Percentiles rank a stretch among this genome's conserved stretches.
Evolutionary conservation across 495 filamentous ascomycete species (phyloP).

Genomic region (Aspergillus incahuasiensis): DNA sequence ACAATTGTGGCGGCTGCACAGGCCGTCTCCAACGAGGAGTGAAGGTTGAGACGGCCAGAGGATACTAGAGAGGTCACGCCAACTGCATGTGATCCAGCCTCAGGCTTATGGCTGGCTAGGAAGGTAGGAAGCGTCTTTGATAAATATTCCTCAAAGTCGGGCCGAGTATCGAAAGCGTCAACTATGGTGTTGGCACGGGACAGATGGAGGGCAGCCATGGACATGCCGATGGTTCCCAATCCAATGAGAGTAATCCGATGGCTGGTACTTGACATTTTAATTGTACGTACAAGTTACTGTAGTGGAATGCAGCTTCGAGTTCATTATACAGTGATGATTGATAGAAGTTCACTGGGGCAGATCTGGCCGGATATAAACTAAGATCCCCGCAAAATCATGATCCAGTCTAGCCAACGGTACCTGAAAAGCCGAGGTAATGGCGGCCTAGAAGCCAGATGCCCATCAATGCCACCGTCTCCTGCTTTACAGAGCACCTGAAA

Average conservation of each 20-base stretch:
- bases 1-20: constrained; percentile 45
- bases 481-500: too few species aligned
- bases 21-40: constrained; percentile 35
- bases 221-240: constrained; percentile 57
- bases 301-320: too few species aligned
- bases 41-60: constrained; percentile 31
- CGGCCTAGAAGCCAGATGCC: neutral
- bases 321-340: too few species aligned
- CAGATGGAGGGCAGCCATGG: constrained; percentile 54
- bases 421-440: neutral
- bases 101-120: constrained; percentile 9
- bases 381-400: neutral
- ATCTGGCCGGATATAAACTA: neutral
- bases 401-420: neutral
- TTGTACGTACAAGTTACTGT: too few species aligned
- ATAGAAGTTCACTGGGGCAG: neutral
- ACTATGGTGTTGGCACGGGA: constrained; percentile 35
- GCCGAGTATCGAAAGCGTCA: constrained; percentile 50
- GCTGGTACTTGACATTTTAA: constrained; percentile 19
- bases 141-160: constrained; percentile 46
- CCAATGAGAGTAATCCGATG: constrained; percentile 50
- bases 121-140: constrained; percentile 32
- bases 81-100: neutral
- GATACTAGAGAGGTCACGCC: constrained; percentile 20
- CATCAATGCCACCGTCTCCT: neutral